Evolutionary conservation across 345 rosid species (phyloP), one percentile per base, ranked within the genome.

Genomic region (Moricandia moricandioides): DNA sequence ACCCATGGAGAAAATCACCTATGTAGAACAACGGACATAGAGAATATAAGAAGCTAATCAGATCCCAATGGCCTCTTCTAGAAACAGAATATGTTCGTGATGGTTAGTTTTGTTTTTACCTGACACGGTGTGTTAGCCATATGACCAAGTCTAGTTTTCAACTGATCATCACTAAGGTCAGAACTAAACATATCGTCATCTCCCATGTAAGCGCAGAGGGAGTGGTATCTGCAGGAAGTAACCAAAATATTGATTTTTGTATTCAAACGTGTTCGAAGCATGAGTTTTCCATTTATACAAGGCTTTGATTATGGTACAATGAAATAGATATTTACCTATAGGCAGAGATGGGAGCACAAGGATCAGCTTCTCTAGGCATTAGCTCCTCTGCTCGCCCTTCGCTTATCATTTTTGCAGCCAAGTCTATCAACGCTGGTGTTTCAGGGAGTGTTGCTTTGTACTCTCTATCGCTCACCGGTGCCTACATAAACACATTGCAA

Each of bases 121-220:
- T 92, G 99, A 87, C 97, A 90, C 74, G 96, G 97, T 4, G 89
- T 92, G 78, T 83, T 92, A 79, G 84, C 79, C 99, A 95, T 95
- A 77, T 90, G 97, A 9, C 99, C 97, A 70, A 95, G 96, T 79
- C 88, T 88, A 82, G 75, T 82, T 90, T 80, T 92, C 76, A 90
- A 85, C 76, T 92, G 99, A 85, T 95, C 91, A 51, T 92, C 99
- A 63, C 82, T 95, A 56, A 95, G 97, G 79, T 95, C 97, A 31
- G 99, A 95, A 80, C 99, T 95, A 85, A 95, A 95, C 90, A 92
- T 84, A 83, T 92, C 99, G 76, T 92, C 97, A 40, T 92, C 97
- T 2, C 99, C 99, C 97, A 90, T 95, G 85, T 90, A 95, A 26
- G 97, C 89, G 80, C 88, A 86, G 69, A 95, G 97, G 47, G 97